Evolutionary conservation across 1,284 basidiomycete species (phyloP), one percentile per base, ranked within the genome.

Genomic region (Inonotus hispidus): DNA sequence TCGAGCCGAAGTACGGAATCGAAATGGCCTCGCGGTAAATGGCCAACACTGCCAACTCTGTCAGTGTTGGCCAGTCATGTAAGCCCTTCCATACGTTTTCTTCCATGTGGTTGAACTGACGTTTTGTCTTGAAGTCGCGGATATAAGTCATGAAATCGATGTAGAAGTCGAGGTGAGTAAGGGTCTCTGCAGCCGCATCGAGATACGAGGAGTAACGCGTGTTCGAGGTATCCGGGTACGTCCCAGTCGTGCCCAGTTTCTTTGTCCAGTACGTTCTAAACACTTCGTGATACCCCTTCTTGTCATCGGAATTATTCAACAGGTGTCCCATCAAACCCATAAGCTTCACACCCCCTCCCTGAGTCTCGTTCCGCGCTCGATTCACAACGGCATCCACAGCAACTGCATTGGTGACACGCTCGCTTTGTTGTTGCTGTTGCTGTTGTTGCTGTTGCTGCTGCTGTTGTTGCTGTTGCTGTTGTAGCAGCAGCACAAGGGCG

Each of bases 261-360:
- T 25, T 11, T 35, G 70, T 68, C 60, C 64, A 70, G 37, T 61
- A 64, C 6, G 59, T 64, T 35, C 68, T 66, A 7, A 60, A 58
- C 62, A 73, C 69, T n/a, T 55, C 53, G 70, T 35, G n/a, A 14
- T 52, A 19, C 21, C 50, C 72, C 45, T 67, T 68, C 57, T 74
- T 74, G 23, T 71, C 66, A 63, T 74, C 70, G 57, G 73, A 72
- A 63, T 75, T 66, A 47, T 70, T 71, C 35, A 75, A 71, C 3
- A 74, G 63, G 13, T 67, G 66, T n/a, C 72, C 71, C 43, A 66
- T 68, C 54, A 74, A 62, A 59, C 64, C 61, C 8, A 68, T 62
- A 8, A 66, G 43, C 63, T 75, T 76, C 23, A 72, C 61, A 10
- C 65, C 73, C n/a, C 73, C 71, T 19, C 65, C 58, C 13, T 61